phyloP scores from a whole-genome alignment of 768 basidiomycete species.

The Auriscalpium microsporum region DNA sequence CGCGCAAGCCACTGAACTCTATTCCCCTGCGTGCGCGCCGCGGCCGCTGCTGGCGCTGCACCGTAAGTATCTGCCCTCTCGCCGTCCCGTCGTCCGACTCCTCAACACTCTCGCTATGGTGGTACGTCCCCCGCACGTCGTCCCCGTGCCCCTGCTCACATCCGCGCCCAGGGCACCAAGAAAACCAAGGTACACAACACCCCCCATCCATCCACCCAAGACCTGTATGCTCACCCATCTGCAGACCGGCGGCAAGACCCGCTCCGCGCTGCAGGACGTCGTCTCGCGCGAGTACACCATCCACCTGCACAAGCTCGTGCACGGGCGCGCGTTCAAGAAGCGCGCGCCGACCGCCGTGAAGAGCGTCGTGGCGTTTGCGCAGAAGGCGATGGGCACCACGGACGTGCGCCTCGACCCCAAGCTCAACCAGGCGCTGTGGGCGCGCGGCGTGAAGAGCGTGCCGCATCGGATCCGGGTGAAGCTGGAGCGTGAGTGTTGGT shows the following conservation, averaged over 20 bases:
- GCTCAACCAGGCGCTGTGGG: conserved; percentile 95
- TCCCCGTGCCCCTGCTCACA: not conserved
- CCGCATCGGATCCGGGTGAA: conserved; percentile 89
- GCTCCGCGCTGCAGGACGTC: conserved; percentile 96
- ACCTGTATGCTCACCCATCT: not conserved
- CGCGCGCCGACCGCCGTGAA: conserved; percentile 96
- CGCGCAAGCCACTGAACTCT: conserved; percentile 52
- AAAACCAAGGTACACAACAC: conserved; percentile 12
- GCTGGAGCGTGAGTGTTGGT: conserved; percentile 72
- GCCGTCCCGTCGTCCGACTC: conserved; percentile 31
- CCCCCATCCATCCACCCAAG: not conserved
- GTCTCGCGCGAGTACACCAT: conserved; percentile 98
- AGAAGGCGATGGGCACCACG: conserved; percentile 89
- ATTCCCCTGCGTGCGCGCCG: conserved; percentile 30
- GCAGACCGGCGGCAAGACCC: conserved; percentile 74
- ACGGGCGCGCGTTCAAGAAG: conserved; percentile 94
- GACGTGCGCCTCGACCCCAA: conserved; percentile 94
- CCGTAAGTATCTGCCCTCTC: not conserved
- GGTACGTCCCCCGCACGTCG: conserved; percentile 33
- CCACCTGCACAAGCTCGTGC: conserved; percentile 92
- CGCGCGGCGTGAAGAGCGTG: conserved; percentile 86
- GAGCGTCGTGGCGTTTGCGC: conserved; percentile 85
- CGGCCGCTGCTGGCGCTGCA: conserved; percentile 30
- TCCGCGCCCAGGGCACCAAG: conserved; percentile 4
- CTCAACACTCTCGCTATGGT: conserved; percentile 45